Percentiles rank a stretch among this genome's conserved stretches.
Conservation (phyloP, 2,329 filamentous ascomycete species). For the Aspergillus eucalypticola region DNA sequence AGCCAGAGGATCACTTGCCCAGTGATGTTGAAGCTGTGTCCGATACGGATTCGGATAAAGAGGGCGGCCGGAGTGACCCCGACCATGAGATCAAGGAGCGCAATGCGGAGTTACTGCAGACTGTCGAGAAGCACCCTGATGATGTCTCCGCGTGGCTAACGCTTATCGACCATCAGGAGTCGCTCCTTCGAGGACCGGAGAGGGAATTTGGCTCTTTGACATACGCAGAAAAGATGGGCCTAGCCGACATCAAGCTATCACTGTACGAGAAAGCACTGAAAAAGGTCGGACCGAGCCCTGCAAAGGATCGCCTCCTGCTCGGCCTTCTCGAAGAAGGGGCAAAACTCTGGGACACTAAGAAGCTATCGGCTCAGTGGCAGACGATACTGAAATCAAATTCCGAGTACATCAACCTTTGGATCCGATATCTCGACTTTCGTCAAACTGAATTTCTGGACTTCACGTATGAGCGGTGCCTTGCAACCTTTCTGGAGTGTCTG, state of each 20-base stretch:
- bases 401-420: conserved; percentile 68
- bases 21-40: conserved; percentile 53
- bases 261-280: conserved; percentile 76
- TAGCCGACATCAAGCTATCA: conserved; percentile 76
- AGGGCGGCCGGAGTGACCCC: conserved; percentile 37
- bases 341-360: conserved; percentile 70
- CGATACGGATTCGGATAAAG: conserved; percentile 46
- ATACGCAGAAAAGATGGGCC: conserved; percentile 64
- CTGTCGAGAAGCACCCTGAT: conserved; percentile 64
- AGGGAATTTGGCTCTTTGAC: conserved; percentile 47
- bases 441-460: conserved; percentile 69
- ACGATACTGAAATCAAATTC: conserved; percentile 59
- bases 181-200: conserved; percentile 55
- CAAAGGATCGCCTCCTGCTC: conserved; percentile 63
- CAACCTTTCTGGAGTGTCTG: conserved; percentile 61
- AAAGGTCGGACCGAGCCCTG: conserved; percentile 50
- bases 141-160: conserved; percentile 74
- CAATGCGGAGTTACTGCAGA: conserved; percentile 60
- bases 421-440: conserved; percentile 67
- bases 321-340: conserved; percentile 72
- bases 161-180: conserved; percentile 76
- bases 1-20: conserved; percentile 46
- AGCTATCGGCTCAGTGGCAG: conserved; percentile 65
- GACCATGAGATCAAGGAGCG: conserved; percentile 47
- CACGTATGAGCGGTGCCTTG: conserved; percentile 65